Conservation (phyloP, 768 basidiomycete genomes). For the Boletus subparvulus region DNA sequence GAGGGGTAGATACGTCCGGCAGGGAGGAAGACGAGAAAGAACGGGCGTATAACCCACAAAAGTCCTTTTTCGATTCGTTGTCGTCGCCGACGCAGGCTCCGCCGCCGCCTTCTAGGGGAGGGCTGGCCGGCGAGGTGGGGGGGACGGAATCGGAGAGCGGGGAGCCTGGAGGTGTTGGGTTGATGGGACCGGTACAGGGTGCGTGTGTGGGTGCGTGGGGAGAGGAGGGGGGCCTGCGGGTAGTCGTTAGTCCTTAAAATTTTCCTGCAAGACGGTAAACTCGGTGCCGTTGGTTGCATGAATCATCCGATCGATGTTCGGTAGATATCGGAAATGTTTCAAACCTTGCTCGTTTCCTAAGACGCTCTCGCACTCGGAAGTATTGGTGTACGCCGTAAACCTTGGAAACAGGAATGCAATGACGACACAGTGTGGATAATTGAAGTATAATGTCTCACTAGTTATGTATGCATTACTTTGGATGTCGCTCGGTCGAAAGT, state of each 20-base stretch:
- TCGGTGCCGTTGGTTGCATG: neutral
- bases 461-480: too few species aligned
- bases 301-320: neutral
- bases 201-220: constrained; percentile 81
- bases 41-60: constrained; percentile 69
- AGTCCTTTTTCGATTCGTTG: constrained; percentile 79
- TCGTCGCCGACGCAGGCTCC: constrained; percentile 47
- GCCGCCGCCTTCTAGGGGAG: constrained; percentile 35
- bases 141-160: constrained; percentile 72
- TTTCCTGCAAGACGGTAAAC: neutral
- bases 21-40: constrained; percentile 41
- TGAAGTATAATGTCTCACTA: too few species aligned
- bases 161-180: constrained; percentile 72
- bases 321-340: too few species aligned
- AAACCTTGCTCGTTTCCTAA: too few species aligned
- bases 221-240: constrained; percentile 36
- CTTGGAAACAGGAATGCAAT: too few species aligned
- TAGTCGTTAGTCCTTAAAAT: constrained; percentile 24
- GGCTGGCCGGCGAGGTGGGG: constrained; percentile 44
- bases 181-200: constrained; percentile 62
- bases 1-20: constrained; percentile 21
- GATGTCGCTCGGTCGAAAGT: too few species aligned
- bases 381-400: too few species aligned
- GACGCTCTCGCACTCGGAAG: too few species aligned
- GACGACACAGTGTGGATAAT: too few species aligned